phyloP scores from a whole-genome alignment of 1,284 basidiomycete species.

The Schizophyllum amplum region DNA sequence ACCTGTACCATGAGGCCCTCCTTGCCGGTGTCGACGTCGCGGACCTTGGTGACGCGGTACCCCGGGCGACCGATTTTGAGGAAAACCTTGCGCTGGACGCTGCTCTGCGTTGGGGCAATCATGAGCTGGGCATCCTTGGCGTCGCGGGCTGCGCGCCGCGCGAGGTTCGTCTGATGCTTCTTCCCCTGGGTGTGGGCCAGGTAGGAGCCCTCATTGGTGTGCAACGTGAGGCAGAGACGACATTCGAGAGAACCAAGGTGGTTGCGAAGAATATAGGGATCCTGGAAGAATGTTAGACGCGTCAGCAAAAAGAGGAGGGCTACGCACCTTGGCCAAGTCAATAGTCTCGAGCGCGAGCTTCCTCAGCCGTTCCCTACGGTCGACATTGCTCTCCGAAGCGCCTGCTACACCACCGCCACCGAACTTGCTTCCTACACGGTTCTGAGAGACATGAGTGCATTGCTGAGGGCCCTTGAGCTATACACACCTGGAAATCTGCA shows the following conservation, averaged over 20 bases:
- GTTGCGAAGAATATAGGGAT: slow-evolving; percentile 98
- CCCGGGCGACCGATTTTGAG: slow-evolving; percentile 97
- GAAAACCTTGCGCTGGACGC: slow-evolving; percentile 86
- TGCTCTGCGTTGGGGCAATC: slow-evolving; percentile 68
- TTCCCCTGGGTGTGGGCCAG: slow-evolving; percentile 99
- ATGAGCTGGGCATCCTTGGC: slow-evolving; percentile 87
- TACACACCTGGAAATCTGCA: slow-evolving; percentile 37
- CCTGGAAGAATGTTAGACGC: slow-evolving; percentile 38
- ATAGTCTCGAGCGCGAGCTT: slow-evolving; percentile 97
- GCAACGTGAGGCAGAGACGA: slow-evolving; percentile 93
- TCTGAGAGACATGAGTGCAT: slow-evolving; percentile 36
- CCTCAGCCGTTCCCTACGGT: slow-evolving; percentile 88
- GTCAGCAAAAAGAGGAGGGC: not conserved
- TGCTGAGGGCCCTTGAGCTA: slow-evolving; percentile 2
- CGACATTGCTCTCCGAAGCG: slow-evolving; percentile 90
- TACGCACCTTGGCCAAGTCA: slow-evolving; percentile 81
- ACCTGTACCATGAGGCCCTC: slow-evolving; percentile 97
- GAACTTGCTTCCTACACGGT: slow-evolving; percentile 93
- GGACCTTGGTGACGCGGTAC: slow-evolving; percentile 86
- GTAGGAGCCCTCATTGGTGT: slow-evolving; percentile 99
- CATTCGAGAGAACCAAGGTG: slow-evolving; percentile 97
- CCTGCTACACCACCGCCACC: slow-evolving; percentile 93
- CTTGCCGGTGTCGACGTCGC: slow-evolving; percentile 70
- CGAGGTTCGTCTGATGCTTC: slow-evolving; percentile 98
- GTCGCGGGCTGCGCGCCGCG: slow-evolving; percentile 91